phyloP scores from a whole-genome alignment of 441 rosid genomes.

The Erysimum pusillum region DNA sequence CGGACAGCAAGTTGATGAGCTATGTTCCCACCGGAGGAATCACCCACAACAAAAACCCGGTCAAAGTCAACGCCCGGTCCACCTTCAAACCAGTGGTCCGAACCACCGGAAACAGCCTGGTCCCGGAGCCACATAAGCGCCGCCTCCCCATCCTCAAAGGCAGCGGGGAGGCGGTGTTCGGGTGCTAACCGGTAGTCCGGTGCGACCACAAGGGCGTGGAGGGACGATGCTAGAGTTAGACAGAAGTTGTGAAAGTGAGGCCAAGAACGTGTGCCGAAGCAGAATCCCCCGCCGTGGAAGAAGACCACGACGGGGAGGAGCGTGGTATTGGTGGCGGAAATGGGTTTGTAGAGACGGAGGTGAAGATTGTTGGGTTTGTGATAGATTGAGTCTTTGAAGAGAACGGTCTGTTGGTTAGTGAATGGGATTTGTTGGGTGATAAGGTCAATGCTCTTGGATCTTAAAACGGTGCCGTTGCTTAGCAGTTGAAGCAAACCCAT shows the following conservation, averaged over 20 bases:
- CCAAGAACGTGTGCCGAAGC: constrained; percentile 79
- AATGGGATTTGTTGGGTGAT: constrained; percentile 50
- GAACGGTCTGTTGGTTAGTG: constrained; percentile 50
- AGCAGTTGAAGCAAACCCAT: constrained; percentile 72
- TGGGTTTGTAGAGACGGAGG: constrained; percentile 84
- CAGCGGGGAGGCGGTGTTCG: constrained; percentile 80
- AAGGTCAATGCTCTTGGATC: constrained; percentile 57
- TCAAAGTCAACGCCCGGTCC: constrained; percentile 61
- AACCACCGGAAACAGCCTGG: constrained; percentile 50
- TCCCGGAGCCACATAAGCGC: constrained; percentile 64
- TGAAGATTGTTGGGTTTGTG: constrained; percentile 61
- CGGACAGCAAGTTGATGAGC: constrained; percentile 79
- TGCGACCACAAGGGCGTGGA: constrained; percentile 65
- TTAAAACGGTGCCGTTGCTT: constrained; percentile 73
- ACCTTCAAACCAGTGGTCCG: constrained; percentile 57
- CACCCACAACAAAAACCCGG: constrained; percentile 73
- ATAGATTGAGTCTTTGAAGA: constrained; percentile 65
- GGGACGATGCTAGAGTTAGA: constrained; percentile 62
- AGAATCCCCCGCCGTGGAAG: constrained; percentile 89
- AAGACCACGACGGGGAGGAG: constrained; percentile 62
- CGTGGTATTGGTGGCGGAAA: background rate
- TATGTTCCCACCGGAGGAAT: constrained; percentile 92
- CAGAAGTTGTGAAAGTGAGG: constrained; percentile 79
- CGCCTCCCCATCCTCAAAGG: constrained; percentile 64
- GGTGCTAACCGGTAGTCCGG: constrained; percentile 87